These are phyloP conservation scores for Eurotiales sp. DNA, from an alignment of 2,329 filamentous ascomycete genomes.

Conservation along the genomic window DNA sequence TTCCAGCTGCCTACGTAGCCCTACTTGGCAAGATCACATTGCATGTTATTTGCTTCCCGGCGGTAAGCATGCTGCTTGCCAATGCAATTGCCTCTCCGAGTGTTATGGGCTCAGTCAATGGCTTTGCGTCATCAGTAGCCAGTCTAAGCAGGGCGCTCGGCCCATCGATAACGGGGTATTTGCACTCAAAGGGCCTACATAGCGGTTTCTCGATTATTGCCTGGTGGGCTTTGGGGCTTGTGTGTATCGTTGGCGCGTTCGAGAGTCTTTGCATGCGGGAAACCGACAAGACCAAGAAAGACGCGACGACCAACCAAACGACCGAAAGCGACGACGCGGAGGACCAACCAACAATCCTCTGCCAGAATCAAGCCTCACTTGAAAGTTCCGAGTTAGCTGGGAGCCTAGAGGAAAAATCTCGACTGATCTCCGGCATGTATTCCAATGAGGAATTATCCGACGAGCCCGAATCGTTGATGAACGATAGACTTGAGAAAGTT, in stretches of 20 bases:
- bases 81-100: slow-evolving; percentile 81
- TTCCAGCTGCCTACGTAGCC: slow-evolving; percentile 70
- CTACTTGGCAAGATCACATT: slow-evolving; percentile 92
- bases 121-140: slow-evolving; percentile 84
- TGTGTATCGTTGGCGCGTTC: slow-evolving; percentile 70
- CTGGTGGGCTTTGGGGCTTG: slow-evolving; percentile 84
- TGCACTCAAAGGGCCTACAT: slow-evolving; percentile 76
- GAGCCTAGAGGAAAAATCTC: slow-evolving; percentile 7
- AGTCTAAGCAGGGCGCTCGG: slow-evolving; percentile 85
- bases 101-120: slow-evolving; percentile 88
- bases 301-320: slow-evolving; percentile 18
- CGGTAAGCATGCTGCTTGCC: slow-evolving; percentile 81
- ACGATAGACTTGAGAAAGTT: slow-evolving; percentile 5
- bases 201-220: slow-evolving; percentile 81
- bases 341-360: slow-evolving; percentile 23
- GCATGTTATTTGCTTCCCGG: slow-evolving; percentile 85
- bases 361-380: not conserved
- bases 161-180: slow-evolving; percentile 78
- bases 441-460: slow-evolving; percentile 6
- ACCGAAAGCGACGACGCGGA: slow-evolving; percentile 37
- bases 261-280: slow-evolving; percentile 74
- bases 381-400: not conserved
- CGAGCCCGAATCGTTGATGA: not conserved
- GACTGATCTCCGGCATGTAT: slow-evolving; percentile 5
- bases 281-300: slow-evolving; percentile 52